phyloP scores from a whole-genome alignment of 805 yeast genomes.

The Scheffersomyces stipitis region DNA sequence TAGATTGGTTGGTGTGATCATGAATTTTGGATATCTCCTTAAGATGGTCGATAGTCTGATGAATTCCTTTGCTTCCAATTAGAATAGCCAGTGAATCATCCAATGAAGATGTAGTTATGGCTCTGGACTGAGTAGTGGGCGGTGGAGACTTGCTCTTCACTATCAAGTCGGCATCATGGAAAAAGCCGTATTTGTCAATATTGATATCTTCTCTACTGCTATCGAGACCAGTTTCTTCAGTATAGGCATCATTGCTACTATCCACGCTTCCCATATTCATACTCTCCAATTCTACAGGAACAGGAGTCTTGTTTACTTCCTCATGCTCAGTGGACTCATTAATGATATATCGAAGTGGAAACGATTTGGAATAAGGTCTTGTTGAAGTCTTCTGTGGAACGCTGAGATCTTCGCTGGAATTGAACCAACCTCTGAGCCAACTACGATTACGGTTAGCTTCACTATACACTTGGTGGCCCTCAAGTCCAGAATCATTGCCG shows the following conservation, averaged over 20 bases:
- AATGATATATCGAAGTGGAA: conserved; percentile 3
- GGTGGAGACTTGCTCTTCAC: neutral
- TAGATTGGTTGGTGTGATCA: conserved; percentile 40
- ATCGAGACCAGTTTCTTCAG: conserved; percentile 1
- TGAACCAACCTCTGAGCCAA: conserved; percentile 19
- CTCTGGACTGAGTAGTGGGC: neutral
- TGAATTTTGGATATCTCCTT: conserved; percentile 43
- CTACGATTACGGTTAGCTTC: conserved; percentile 2
- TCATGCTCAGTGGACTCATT: neutral
- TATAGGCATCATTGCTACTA: conserved; percentile 1
- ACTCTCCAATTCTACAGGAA: conserved; percentile 47
- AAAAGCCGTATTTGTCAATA: conserved; percentile 52
- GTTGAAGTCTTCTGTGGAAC: neutral
- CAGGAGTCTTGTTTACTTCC: no score
- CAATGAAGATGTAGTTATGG: neutral
- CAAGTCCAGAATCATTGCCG: neutral
- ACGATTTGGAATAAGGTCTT: conserved; percentile 17
- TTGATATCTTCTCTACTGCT: conserved; percentile 8
- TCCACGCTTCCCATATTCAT: conserved; percentile 6
- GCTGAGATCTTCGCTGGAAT: conserved; percentile 5
- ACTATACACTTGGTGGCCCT: neutral
- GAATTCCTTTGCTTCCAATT: conserved; percentile 10
- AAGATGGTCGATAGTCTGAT: conserved; percentile 25
- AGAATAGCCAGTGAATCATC: conserved; percentile 9
- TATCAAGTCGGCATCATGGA: conserved; percentile 22